Conservation (phyloP, 2,329 filamentous ascomycete genomes). For the Colletotrichum sp. region DNA sequence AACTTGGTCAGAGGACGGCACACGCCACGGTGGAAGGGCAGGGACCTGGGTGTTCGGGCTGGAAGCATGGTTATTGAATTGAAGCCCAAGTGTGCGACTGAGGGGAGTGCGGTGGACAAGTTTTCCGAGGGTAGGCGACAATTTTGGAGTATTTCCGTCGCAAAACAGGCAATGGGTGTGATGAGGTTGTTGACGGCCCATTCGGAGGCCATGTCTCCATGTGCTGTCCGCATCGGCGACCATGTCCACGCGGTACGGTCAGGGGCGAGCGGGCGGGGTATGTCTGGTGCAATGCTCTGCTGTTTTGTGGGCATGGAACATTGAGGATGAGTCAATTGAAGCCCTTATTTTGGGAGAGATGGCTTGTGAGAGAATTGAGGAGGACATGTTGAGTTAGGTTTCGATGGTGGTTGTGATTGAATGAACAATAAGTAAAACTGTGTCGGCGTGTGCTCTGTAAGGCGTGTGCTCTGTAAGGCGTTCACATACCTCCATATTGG, state of each 20-base stretch:
- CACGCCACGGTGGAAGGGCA: neutral
- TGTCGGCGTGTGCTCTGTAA: neutral
- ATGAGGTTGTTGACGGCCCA: constrained; percentile 14
- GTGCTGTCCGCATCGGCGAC: neutral
- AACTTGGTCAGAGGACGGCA: neutral
- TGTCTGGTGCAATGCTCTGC: neutral
- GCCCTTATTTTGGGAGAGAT: neutral
- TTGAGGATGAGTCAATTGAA: neutral
- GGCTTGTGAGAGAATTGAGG: neutral
- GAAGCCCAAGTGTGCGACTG: constrained; percentile 1
- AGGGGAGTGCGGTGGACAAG: neutral
- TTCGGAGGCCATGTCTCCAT: neutral
- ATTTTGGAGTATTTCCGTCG: neutral
- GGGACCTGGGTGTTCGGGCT: neutral
- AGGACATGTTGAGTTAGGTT: neutral
- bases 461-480: neutral
- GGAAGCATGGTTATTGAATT: neutral
- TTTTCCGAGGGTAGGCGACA: neutral
- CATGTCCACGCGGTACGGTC: neutral
- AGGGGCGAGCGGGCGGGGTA: neutral
- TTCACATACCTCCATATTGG: too few relatives aligned
- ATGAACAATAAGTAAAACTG: neutral
- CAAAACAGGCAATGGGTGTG: neutral
- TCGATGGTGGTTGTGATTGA: neutral
- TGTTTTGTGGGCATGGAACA: neutral